Evolutionary conservation across 2,329 filamentous ascomycete species (phyloP), one percentile per base, ranked within the genome.

Genomic region (Cladosporium sp.): DNA sequence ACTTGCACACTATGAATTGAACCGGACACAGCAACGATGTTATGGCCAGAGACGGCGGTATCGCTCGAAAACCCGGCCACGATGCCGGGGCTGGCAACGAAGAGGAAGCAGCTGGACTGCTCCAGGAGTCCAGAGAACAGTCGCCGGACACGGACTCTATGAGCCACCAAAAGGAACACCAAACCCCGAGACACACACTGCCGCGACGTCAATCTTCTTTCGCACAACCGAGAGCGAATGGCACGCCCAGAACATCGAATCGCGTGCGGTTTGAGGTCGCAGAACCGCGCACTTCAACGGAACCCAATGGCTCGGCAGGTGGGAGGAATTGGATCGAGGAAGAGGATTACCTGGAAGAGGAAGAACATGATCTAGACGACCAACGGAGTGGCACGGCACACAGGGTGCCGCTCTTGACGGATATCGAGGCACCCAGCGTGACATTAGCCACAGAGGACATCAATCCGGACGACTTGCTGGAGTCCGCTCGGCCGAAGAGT

Each of bases 351-450:
- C 64, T 82, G 61, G 65, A 71, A 32, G 67, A 68, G 20, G 68
- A 75, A 46, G 68, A 75, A 46, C 52, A 58, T 33, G 32, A 61
- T 45, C 59, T 59, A 20, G 65, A 69, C 36, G 59, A 62, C 29
- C 58, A 65, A 48, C 60, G 69, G 46, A 68, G 72, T 41, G 65
- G 69, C 43, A 63, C 61, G 48, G 73, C 72, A 19, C 79, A 82
- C 58, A 68, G 76, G 53, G 72, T 80, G 52, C 89, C 89, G 49
- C 78, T 95, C 46, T 76, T 95, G 55, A 93, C 88, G 7, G 82
- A 84, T 55, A 88, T 94, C 55, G 86, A 93, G 68, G 88, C 88
- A 0, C 90, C 91, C 1, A 86, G 85, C 54, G 78, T 86, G 40
- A 83, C 88, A 9, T 71, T 95, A 41, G 88, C 76, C 72, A 84